Evolutionary conservation across 2,329 filamentous ascomycete genomes (phyloP).

Genomic region (Penicillium sp.): DNA sequence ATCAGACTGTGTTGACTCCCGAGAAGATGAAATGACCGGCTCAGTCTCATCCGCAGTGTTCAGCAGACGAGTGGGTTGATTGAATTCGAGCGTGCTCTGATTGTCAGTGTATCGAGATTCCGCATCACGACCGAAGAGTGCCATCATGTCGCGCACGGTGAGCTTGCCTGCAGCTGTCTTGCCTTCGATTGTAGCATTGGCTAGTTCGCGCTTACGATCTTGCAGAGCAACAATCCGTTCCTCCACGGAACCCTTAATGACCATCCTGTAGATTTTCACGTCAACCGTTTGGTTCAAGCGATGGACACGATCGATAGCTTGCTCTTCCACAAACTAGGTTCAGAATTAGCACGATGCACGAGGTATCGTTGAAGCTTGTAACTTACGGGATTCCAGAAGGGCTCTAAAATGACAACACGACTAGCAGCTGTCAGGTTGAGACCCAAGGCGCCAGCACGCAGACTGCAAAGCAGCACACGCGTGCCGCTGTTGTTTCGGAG

Average conservation of each 20-base stretch:
- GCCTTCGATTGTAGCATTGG: slow-evolving; percentile 85
- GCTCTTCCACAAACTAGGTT: slow-evolving; percentile 88
- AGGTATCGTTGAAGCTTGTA: slow-evolving; percentile 10
- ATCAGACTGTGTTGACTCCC: slow-evolving; percentile 13
- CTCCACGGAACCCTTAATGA: slow-evolving; percentile 82
- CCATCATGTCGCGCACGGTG: slow-evolving; percentile 88
- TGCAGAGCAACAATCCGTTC: slow-evolving; percentile 93
- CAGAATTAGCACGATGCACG: slow-evolving; percentile 14
- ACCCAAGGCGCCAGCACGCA: slow-evolving; percentile 90
- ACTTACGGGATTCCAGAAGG: slow-evolving; percentile 93
- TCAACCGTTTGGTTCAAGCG: slow-evolving; percentile 96
- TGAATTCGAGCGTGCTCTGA: slow-evolving; percentile 42
- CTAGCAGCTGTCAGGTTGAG: slow-evolving; percentile 93
- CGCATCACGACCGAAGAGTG: slow-evolving; percentile 75
- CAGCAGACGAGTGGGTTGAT: slow-evolving; percentile 34
- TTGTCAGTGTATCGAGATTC: slow-evolving; percentile 48
- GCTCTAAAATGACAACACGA: slow-evolving; percentile 90
- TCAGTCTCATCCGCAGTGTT: slow-evolving; percentile 25
- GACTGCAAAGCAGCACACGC: slow-evolving; percentile 82
- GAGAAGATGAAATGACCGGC: slow-evolving; percentile 8
- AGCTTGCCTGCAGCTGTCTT: slow-evolving; percentile 76
- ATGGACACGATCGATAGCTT: slow-evolving; percentile 97
- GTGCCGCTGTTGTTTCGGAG: slow-evolving; percentile 73
- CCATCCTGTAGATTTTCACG: slow-evolving; percentile 93
- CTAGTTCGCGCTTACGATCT: slow-evolving; percentile 86